These are phyloP conservation scores for Aurantiochytrium sp. DNA, from an alignment of 108 stramenopile species.

Conservation along the genomic window DNA sequence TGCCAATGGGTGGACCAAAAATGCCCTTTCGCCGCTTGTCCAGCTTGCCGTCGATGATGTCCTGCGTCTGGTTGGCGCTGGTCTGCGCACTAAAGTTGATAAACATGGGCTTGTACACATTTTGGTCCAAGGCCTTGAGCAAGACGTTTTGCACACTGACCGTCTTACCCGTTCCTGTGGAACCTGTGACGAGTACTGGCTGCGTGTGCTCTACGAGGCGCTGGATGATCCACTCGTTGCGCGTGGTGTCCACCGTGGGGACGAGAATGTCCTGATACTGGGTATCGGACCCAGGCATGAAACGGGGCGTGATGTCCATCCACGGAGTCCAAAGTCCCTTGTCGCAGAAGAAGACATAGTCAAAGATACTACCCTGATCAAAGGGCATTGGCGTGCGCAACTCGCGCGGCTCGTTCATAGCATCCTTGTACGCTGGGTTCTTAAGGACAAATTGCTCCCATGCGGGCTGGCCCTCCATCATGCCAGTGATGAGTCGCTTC, in stretches of 20 bases:
- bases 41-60: slow-evolving; percentile 57
- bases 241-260: slow-evolving; percentile 55
- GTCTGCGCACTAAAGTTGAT: slow-evolving; percentile 64
- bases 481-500: slow-evolving; percentile 27
- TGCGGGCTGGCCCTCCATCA: slow-evolving; percentile 4
- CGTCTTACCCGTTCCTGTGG: slow-evolving; percentile 56
- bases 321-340: slow-evolving; percentile 46
- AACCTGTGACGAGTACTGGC: slow-evolving; percentile 52
- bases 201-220: slow-evolving; percentile 38
- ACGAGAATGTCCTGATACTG: slow-evolving; percentile 50
- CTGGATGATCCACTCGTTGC: slow-evolving; percentile 52
- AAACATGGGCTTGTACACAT: slow-evolving; percentile 39
- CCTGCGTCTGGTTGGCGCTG: slow-evolving; percentile 58
- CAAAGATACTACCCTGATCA: slow-evolving; percentile 35
- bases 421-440: slow-evolving; percentile 37
- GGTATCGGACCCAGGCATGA: slow-evolving; percentile 42
- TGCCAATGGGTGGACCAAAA: slow-evolving; percentile 55
- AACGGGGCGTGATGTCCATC: slow-evolving; percentile 36
- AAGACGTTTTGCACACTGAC: slow-evolving; percentile 49
- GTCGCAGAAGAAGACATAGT: slow-evolving; percentile 45
- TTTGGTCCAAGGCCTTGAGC: slow-evolving; percentile 27
- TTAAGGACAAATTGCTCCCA: slow-evolving; percentile 45
- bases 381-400: not conserved
- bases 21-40: slow-evolving; percentile 60
- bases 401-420: not conserved